Conservation (phyloP, 306 rosid species). For the Psophocarpus tetragonolobus region DNA sequence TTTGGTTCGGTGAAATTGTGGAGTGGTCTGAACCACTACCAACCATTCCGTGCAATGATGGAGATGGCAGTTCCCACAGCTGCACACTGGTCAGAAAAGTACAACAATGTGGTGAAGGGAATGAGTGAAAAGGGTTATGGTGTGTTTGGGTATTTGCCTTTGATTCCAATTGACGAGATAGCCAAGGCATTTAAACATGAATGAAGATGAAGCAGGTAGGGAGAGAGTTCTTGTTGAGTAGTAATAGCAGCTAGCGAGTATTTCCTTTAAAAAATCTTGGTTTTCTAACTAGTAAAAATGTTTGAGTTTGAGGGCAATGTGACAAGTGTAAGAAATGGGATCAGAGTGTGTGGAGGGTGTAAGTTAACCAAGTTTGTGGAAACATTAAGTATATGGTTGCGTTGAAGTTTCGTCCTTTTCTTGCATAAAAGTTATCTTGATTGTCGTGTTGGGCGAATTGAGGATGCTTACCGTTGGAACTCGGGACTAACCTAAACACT, state of each 20-base stretch:
- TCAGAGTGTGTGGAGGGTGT: conserved; percentile 8
- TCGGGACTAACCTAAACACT: neutral
- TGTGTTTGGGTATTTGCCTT: conserved; percentile 56
- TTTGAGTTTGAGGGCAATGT: neutral
- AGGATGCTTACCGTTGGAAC: neutral
- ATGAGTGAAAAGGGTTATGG: conserved; percentile 50
- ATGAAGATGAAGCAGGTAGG: conserved; percentile 24
- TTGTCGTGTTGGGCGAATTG: neutral
- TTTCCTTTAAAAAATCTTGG: neutral
- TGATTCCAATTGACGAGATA: conserved; percentile 70
- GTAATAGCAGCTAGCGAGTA: neutral
- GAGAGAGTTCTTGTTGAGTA: conserved; percentile 43
- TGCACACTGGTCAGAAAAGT: conserved; percentile 54
- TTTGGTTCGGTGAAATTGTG: conserved; percentile 50
- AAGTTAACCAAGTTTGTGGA: neutral
- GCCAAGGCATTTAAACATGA: conserved; percentile 52
- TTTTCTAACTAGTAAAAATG: neutral
- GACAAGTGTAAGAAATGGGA: conserved; percentile 36
- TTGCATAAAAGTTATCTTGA: neutral
- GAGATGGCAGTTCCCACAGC: conserved; percentile 52
- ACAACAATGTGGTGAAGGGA: conserved; percentile 54
- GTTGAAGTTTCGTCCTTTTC: conserved; percentile 3
- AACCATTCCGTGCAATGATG: conserved; percentile 54
- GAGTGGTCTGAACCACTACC: conserved; percentile 44
- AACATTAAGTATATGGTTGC: conserved; percentile 12